Evolutionary conservation across 2,329 filamentous ascomycete genomes (phyloP).

Genomic region (Fusarium chlamydosporum): DNA sequence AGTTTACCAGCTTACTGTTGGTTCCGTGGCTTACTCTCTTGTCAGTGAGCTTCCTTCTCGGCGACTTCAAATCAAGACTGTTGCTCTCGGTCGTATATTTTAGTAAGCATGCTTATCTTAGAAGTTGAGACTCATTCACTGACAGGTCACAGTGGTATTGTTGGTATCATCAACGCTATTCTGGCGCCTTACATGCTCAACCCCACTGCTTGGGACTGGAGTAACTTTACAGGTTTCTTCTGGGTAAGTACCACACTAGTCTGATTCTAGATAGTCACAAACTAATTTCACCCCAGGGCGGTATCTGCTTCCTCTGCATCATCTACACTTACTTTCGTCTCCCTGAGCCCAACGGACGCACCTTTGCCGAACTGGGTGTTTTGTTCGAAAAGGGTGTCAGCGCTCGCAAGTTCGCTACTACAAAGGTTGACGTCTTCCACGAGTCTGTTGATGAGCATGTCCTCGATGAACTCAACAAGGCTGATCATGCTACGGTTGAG

Average conservation of each 20-base stretch:
- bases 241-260: constrained; percentile 64
- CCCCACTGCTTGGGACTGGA: constrained; percentile 87
- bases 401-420: constrained; percentile 79
- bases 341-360: constrained; percentile 83
- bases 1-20: constrained; percentile 87
- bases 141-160: constrained; percentile 71
- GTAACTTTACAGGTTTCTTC: constrained; percentile 89
- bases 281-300: constrained; percentile 50
- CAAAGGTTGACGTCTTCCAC: constrained; percentile 69
- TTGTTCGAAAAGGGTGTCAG: constrained; percentile 81
- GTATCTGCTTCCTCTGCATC: constrained; percentile 83
- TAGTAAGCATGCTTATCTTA: constrained; percentile 63
- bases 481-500: constrained; percentile 30
- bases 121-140: background rate
- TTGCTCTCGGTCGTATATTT: constrained; percentile 85
- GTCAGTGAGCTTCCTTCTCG: constrained; percentile 87
- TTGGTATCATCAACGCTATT: constrained; percentile 84
- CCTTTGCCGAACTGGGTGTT: constrained; percentile 88
- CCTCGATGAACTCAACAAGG: constrained; percentile 63
- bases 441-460: constrained; percentile 64
- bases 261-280: background rate
- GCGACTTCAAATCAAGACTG: constrained; percentile 89
- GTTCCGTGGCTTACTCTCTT: constrained; percentile 90
- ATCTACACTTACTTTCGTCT: constrained; percentile 73
- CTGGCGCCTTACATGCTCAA: constrained; percentile 95